phyloP scores from a whole-genome alignment of 1,139 yeast species.

The Protomyces arabidopsidicola region DNA sequence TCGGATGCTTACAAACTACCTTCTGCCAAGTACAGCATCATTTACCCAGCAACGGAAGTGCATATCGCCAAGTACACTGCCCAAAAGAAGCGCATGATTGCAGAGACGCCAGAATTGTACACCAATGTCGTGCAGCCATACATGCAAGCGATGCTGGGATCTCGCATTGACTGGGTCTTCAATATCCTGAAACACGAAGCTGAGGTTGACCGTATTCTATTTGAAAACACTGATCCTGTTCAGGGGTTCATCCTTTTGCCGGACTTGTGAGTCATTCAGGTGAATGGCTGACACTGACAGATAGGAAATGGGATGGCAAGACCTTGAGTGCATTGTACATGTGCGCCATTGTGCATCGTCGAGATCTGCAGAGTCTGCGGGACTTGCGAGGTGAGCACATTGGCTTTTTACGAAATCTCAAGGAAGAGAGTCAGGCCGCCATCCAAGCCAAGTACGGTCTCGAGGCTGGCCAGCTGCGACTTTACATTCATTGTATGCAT shows the following conservation, averaged over 20 bases:
- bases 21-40: slow-evolving; percentile 66
- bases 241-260: slow-evolving; percentile 50
- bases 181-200: slow-evolving; percentile 77
- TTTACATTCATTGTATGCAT: slow-evolving; percentile 30
- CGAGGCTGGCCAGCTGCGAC: slow-evolving; percentile 22
- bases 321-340: slow-evolving; percentile 67
- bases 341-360: slow-evolving; percentile 68
- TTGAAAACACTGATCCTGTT: slow-evolving; percentile 53
- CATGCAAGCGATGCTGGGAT: slow-evolving; percentile 70
- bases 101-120: slow-evolving; percentile 80
- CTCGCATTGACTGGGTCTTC: slow-evolving; percentile 80
- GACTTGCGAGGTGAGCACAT: slow-evolving; percentile 62
- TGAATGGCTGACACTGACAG: neutral
- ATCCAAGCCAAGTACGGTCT: slow-evolving; percentile 37
- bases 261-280: slow-evolving; percentile 44
- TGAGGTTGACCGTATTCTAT: slow-evolving; percentile 73
- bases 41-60: slow-evolving; percentile 81
- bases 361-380: slow-evolving; percentile 68
- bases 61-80: slow-evolving; percentile 70
- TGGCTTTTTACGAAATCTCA: slow-evolving; percentile 51
- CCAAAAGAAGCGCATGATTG: slow-evolving; percentile 56
- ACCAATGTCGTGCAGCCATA: slow-evolving; percentile 61
- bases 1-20: slow-evolving; percentile 43
- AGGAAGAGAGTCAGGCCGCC: slow-evolving; percentile 72
- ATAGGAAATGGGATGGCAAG: slow-evolving; percentile 86